phyloP scores from a whole-genome alignment of 495 filamentous ascomycete species.

The Amniculicola lignicola region DNA sequence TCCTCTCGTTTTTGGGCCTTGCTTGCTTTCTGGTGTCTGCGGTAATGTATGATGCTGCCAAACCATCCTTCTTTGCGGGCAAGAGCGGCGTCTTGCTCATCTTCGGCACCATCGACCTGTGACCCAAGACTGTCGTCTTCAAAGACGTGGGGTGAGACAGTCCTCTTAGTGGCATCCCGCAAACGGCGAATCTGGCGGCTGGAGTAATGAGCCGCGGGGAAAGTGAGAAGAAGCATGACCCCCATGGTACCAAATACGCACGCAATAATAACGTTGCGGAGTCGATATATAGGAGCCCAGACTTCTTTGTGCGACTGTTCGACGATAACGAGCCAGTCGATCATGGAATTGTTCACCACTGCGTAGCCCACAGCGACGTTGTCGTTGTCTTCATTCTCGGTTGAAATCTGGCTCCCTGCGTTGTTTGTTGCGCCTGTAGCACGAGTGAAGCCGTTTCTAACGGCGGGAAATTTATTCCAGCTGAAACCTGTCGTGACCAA shows the following conservation, averaged over 20 bases:
- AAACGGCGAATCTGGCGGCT: conserved; percentile 76
- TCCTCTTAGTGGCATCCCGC: conserved; percentile 72
- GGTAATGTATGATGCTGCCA: conserved; percentile 39
- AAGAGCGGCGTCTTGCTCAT: conserved; percentile 27
- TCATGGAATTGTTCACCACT: conserved; percentile 58
- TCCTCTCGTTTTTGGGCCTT: conserved; percentile 45
- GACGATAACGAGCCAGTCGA: conserved; percentile 76
- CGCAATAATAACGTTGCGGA: conserved; percentile 72
- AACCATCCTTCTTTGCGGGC: conserved; percentile 49
- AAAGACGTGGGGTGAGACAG: conserved; percentile 62
- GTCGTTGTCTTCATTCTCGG: conserved; percentile 64
- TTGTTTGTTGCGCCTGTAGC: conserved; percentile 52
- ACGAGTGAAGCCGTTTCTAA: conserved; percentile 51
- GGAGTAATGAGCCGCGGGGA: conserved; percentile 74
- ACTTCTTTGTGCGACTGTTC: conserved; percentile 74
- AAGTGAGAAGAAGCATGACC: conserved; percentile 60
- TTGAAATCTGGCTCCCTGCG: conserved; percentile 61
- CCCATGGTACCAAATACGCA: conserved; percentile 83
- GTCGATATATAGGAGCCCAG: conserved; percentile 65
- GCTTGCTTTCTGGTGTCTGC: conserved; percentile 17
- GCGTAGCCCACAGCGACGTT: conserved; percentile 71
- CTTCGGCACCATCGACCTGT: conserved; percentile 37
- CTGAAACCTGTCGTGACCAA: conserved; percentile 55
- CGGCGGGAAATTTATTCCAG: conserved; percentile 55
- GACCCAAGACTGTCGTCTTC: conserved; percentile 44